Conservation (phyloP, 148 eudicot species). For the Chenopodium album region DNA sequence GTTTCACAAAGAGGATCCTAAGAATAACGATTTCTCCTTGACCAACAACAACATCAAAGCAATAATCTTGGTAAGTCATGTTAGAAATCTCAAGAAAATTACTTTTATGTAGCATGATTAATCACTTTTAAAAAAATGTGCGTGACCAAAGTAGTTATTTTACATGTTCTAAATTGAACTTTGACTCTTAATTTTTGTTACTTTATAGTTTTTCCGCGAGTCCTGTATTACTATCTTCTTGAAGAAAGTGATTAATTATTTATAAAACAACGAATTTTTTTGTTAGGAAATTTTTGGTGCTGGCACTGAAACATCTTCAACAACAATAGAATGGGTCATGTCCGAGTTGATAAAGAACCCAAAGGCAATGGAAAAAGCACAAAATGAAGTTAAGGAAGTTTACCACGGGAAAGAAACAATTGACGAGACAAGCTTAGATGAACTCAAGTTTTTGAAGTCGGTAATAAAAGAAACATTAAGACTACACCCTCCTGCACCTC, state of each 20-base stretch:
- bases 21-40: constrained; percentile 17
- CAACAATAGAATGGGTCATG: constrained; percentile 36
- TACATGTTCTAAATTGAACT: too few species aligned
- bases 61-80: constrained; percentile 17
- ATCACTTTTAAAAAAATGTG: too few species aligned
- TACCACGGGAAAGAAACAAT: constrained; percentile 18
- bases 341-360: constrained; percentile 34
- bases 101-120: too few species aligned
- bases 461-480: constrained; percentile 38
- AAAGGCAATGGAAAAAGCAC: constrained; percentile 28
- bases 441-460: constrained; percentile 23
- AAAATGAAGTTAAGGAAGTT: constrained; percentile 25
- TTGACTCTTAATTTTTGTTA: too few species aligned
- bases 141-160: too few species aligned
- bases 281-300: constrained; percentile 36
- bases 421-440: constrained; percentile 21
- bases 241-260: too few species aligned
- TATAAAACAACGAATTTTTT: too few species aligned
- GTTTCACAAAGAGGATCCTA: constrained; percentile 14
- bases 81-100: background rate
- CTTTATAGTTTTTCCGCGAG: too few species aligned
- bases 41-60: constrained; percentile 27
- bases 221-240: too few species aligned
- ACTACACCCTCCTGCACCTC: constrained; percentile 29
- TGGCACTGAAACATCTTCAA: constrained; percentile 40